Percentiles rank a stretch among this genome's conserved stretches.
phyloP scores from a whole-genome alignment of 2,329 filamentous ascomycete genomes.

The Falciphora oryzae region DNA sequence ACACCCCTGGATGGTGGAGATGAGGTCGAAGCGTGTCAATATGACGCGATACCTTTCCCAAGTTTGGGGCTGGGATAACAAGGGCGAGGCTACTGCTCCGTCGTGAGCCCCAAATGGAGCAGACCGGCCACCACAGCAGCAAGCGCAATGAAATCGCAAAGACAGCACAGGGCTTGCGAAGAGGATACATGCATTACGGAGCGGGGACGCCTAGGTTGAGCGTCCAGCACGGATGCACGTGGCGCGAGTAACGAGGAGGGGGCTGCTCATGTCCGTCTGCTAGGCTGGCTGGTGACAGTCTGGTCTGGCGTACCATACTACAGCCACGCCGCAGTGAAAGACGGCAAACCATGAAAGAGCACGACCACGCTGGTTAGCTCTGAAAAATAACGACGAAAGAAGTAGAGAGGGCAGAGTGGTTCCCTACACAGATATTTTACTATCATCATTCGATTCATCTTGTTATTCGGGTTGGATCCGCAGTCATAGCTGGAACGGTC shows the following conservation, averaged over 20 bases:
- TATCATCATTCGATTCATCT: background rate
- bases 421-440: background rate
- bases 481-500: background rate
- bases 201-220: background rate
- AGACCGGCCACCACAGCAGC: background rate
- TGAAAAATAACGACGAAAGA: background rate
- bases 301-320: background rate
- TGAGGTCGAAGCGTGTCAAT: constrained; percentile 93
- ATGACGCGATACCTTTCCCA: constrained; percentile 91
- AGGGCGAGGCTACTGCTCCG: constrained; percentile 16
- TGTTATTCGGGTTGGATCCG: background rate
- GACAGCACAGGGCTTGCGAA: background rate
- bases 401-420: background rate
- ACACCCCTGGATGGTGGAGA: constrained; percentile 97
- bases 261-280: background rate
- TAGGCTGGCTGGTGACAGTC: background rate
- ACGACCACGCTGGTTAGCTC: background rate
- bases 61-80: constrained; percentile 95
- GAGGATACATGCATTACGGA: background rate
- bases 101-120: background rate
- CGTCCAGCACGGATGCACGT: background rate
- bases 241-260: background rate
- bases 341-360: background rate
- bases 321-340: background rate
- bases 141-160: background rate